These are phyloP conservation scores for Aspergillus carbonarius DNA, from an alignment of 2,329 filamentous ascomycete genomes.

Conservation along the genomic window DNA sequence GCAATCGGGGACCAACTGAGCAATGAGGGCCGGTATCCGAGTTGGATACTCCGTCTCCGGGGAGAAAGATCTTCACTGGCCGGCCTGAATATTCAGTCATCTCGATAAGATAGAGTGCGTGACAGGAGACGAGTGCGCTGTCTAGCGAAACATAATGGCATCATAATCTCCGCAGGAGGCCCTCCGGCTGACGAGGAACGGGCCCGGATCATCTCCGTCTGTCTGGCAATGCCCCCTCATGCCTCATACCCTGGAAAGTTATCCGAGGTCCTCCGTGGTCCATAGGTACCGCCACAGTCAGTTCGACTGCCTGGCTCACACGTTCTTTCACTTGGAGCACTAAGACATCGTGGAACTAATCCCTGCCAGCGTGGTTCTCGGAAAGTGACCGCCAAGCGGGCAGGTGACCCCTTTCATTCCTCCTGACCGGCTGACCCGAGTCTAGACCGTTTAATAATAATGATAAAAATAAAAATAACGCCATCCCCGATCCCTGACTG, in stretches of 20 bases:
- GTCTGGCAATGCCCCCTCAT: neutral
- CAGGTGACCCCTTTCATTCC: neutral
- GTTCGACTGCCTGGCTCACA: neutral
- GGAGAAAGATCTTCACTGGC: neutral
- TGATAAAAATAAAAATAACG: neutral
- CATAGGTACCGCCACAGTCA: neutral
- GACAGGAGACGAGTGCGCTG: neutral
- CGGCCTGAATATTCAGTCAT: neutral
- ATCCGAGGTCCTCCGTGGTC: neutral
- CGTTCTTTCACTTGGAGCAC: neutral
- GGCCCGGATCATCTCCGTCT: neutral
- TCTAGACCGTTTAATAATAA: neutral
- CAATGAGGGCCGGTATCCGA: neutral
- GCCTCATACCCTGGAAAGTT: neutral
- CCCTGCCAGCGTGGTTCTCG: neutral
- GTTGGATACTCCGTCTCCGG: neutral
- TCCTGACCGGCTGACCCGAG: slow-evolving; percentile 2
- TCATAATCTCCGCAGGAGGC: neutral
- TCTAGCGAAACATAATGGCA: neutral
- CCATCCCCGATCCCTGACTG: neutral
- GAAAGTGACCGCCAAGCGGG: slow-evolving; percentile 3
- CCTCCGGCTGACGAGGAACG: neutral
- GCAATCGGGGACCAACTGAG: neutral
- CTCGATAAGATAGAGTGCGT: neutral
- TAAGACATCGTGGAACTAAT: neutral